Base-by-base conservation (phyloP, 805 yeast species). In the Nakazawaea pomicola region DNA sequence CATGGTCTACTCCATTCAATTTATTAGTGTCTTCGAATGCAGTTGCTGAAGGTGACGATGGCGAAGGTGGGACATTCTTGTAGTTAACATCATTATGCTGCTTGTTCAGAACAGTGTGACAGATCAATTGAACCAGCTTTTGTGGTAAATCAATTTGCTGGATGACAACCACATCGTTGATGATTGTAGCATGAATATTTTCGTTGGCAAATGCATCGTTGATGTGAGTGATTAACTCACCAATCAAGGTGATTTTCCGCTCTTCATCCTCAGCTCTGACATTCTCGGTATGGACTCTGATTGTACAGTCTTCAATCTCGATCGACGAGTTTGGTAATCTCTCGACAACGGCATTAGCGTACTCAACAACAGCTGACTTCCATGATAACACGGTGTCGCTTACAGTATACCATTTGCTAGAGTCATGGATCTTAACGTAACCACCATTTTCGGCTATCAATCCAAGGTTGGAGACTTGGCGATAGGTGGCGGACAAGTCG, bases 381-480 rank as follows among this genome's bases (percentile, higher is more conserved):
- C 91, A 83, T 15, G 64, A 64, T 48, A 71, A 60, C 0, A 45
- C 34, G 46, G 76, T 76, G 43, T 76, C 74, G 23, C 78, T 76
- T 17, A 83, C 66, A 2, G 83, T 70, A 36, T 73, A 61, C 95
- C 95, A 87, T 10, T 66, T 60, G 12, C 66, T 60, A 20, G 65
- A 49, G 16, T 74, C 70, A 12, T 72, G 71, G 15, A 77, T 53
- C 56, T 74, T 80, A 25, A 91, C 70, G 52, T 74, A 87, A 0
- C 88, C 95, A 28, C 98, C 98, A 55, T 83, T 81, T 59, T 90
- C 98, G 1, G 96, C 95, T 47, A 91, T 79, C 39, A 91, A 65
- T 0, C 97, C 97, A 23, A 90, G 54, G 30, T 76, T 76, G 1
- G 83, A 76, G 4, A 78, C 71, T 49, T 87, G 72, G 15, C 82